Evolutionary conservation across 2,329 filamentous ascomycete species (phyloP), one percentile per base, ranked within the genome.

Genomic region (Chaetomiaceae sp.): DNA sequence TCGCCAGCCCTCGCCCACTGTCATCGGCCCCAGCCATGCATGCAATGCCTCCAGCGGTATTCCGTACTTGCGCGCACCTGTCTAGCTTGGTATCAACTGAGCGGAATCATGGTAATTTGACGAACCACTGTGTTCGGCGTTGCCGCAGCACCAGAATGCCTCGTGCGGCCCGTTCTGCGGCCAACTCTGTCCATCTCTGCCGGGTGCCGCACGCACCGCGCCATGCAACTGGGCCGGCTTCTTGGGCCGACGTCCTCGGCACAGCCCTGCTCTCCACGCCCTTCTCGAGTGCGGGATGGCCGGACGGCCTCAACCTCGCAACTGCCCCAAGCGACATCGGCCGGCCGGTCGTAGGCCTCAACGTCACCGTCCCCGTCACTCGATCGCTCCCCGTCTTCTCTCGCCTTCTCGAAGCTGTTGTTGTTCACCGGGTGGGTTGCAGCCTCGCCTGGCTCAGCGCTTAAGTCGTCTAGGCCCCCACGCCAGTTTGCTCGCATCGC

Each of bases 131-230:
- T 29, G 14, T 14, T 40, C 26, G 48, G 26, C 20, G 18, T 6
- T 20, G 27, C 14, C 33, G 34, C 37, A 38, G 32, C 17, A 27
- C 34, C 30, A 42, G 42, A 48, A 45, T 33, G 49, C 49, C 49
- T 51, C 42, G 46, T 46, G 49, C 42, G 49, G 49, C 49, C 49
- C 15, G 11, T 34, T 43, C 36, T 51, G 49, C 46, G 45, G 35
- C 49, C 49, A 22, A 26, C 33, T 17, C 33, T 20, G 22, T 30
- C 42, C 22, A 39, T 40, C 27, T 26, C 32, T 33, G 29, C 20
- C 32, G 44, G 24, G 24, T 34, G 26, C n/a, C n/a, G n/a, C n/a
- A n/a, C 14, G 27, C 18, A 20, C 35, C 33, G 38, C 14, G 17
- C 17, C 7, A n/a, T 24, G 20, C n/a, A n/a, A 20, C 41, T 37